Base-by-base conservation (phyloP, 176 grass and related monocot genomes). In the Phoenix dactylifera region DNA sequence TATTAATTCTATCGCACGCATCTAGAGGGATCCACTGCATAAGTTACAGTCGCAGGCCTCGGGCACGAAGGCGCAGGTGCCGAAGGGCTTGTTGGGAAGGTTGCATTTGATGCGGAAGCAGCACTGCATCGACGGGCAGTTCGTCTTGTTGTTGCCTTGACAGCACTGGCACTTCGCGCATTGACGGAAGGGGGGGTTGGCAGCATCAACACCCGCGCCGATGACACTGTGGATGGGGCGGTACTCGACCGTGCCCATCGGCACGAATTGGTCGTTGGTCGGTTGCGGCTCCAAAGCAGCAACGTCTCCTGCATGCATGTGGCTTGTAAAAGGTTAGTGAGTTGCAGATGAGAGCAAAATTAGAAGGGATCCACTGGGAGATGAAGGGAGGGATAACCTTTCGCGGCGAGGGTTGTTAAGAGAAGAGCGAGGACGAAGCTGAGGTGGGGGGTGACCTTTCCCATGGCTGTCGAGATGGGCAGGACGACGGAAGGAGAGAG, bases 51-150 rank as follows among this genome's bases (percentile, higher is more conserved):
- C 65, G 77, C 91, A 96, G 79, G 80, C 63, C 18, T 28, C 74
- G 0, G 86, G 86, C 1, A 64, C 56, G 76, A 96, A 87, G 68
- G 72, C 75, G 77, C 91, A 96, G 74, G 67, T 54, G 60, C 86
- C 91, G 65, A 60, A 96, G 61, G 86, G 86, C 80, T 96, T 96
- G 12, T 72, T 83, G 3, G 86, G 86, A 69, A 87, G 48, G 62
- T 85, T 52, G 80, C 86, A 96, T 55, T 87, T 52, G 77, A 96
- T 96, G 86, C 61, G 44, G 70, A 83, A 90, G 83, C 91, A 96
- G 67, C 91, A 96, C 18, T 49, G 54, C 1, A 78, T 80, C 16
- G 68, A 62, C 49, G 71, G 25, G 73, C 91, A 90, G 52, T 55
- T 68, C 61, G 55, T 82, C 25, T 51, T 0, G 69, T 83, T 53